Evolutionary conservation across 805 yeast species (phyloP).

Genomic region (Ogataea pini): DNA sequence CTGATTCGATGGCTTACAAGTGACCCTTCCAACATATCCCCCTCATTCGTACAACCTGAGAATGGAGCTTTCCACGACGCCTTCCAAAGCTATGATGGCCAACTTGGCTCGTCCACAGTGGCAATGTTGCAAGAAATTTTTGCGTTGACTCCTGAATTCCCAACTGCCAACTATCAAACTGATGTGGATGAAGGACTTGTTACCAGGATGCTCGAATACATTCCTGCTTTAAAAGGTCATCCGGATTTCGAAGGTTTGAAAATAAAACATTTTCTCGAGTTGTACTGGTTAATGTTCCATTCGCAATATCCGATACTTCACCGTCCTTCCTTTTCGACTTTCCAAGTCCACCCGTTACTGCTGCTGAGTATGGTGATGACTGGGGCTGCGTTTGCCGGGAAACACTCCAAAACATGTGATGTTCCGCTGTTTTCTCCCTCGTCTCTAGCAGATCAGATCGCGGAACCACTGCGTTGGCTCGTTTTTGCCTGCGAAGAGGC

Average conservation of each 20-base stretch:
- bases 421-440: conserved; percentile 16
- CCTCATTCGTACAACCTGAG: conserved; percentile 12
- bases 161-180: conserved; percentile 24
- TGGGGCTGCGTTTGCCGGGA: conserved; percentile 42
- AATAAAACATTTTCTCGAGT: conserved; percentile 28
- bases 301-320: conserved; percentile 53
- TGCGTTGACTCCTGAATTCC: conserved; percentile 28
- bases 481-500: conserved; percentile 47
- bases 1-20: conserved; percentile 23
- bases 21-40: conserved; percentile 18
- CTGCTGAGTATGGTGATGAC: conserved; percentile 55
- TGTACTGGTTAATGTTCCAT: conserved; percentile 58
- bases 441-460: conserved; percentile 39
- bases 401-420: conserved; percentile 7
- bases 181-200: conserved; percentile 19
- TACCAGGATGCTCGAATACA: conserved; percentile 19
- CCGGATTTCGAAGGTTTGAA: conserved; percentile 24
- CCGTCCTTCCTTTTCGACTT: conserved; percentile 51
- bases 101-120: conserved; percentile 21
- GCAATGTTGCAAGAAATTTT: conserved; percentile 26
- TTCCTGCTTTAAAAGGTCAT: conserved; percentile 21
- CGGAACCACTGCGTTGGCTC: conserved; percentile 45
- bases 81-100: conserved; percentile 18
- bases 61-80: conserved; percentile 20
- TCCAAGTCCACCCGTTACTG: conserved; percentile 50